Base-by-base conservation (phyloP, 129 eudicot genomes). In the Tagetes erecta region DNA sequence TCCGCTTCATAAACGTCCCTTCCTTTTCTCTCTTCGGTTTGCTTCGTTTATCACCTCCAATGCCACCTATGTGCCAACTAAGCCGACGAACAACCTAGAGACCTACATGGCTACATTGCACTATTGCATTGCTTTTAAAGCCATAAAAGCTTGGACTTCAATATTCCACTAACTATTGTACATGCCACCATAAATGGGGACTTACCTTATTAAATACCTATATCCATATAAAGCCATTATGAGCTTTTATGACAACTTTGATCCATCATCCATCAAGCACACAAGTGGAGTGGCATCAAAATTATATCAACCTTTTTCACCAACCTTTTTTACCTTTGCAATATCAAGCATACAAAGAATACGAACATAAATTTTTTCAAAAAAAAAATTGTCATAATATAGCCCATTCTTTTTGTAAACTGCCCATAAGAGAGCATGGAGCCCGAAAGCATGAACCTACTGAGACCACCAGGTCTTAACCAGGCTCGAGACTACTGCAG, bases 141-240 rank as follows among this genome's bases (percentile, higher is more conserved):
- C 46, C 6, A 63, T 45, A 13, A 74, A 35, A 46, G 62, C 14
- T 33, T 20, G 27, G 59, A 14, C 69, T 60, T 73, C 27, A 20
- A 20, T 44, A 35, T 72, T n/a, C 37, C 62, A 64, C 3, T 45
- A 31, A n/a, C 50, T 20, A 20, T 36, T 49, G 63, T 64, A 64
- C 40, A 75, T 50, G 14, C 20, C 64, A 63, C 52, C 47, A 49
- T 31, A 65, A 55, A 40, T 27, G 72, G 49, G 27, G 62, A 8
- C 51, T 47, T 62, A 51, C 78, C 70, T 60, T 49, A 14, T 64
- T 64, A 34, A 68, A 58, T 35, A 78, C 44, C 53, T 44, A 38
- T 71, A 78, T 78, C 75, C 75, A 36, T 40, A 68, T 67, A 67
- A 8, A 58, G 68, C 63, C 80, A 74, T 74, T 42, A 68, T 58